Conservation (phyloP, 2,329 filamentous ascomycete genomes). For the Monascus ruber region DNA sequence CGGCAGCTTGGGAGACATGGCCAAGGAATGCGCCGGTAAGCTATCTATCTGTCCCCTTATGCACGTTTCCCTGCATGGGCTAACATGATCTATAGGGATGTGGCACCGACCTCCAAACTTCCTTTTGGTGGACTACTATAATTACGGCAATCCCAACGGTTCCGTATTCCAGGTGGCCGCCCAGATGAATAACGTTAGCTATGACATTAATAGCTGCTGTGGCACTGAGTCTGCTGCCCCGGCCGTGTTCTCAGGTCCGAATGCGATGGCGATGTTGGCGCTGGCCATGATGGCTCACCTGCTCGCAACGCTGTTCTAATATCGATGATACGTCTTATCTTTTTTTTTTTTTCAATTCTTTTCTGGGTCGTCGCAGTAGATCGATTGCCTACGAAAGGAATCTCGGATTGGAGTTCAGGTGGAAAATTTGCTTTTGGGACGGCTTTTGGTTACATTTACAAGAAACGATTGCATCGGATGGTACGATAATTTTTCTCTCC, state of each 20-base stretch:
- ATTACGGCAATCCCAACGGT: slow-evolving; percentile 54
- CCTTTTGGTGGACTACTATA: slow-evolving; percentile 78
- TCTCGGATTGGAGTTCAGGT: background rate
- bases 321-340: slow-evolving; percentile 6
- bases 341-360: background rate
- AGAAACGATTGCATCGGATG: background rate
- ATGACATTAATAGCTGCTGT: slow-evolving; percentile 35
- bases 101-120: slow-evolving; percentile 66
- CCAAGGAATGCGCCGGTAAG: slow-evolving; percentile 49
- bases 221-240: slow-evolving; percentile 18
- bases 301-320: slow-evolving; percentile 13
- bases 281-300: slow-evolving; percentile 14
- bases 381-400: no score
- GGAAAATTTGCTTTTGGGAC: background rate
- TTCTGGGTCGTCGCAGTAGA: no score
- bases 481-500: no score
- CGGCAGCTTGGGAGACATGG: slow-evolving; percentile 55
- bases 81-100: slow-evolving; percentile 16
- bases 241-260: slow-evolving; percentile 8
- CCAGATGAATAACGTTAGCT: slow-evolving; percentile 60
- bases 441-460: background rate
- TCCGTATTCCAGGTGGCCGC: slow-evolving; percentile 69
- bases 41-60: slow-evolving; percentile 1
- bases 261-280: slow-evolving; percentile 10
- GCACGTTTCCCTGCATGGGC: background rate